Evolutionary conservation across 352 stramenopile species (phyloP).

Genomic region (Pythium catenulatum): DNA sequence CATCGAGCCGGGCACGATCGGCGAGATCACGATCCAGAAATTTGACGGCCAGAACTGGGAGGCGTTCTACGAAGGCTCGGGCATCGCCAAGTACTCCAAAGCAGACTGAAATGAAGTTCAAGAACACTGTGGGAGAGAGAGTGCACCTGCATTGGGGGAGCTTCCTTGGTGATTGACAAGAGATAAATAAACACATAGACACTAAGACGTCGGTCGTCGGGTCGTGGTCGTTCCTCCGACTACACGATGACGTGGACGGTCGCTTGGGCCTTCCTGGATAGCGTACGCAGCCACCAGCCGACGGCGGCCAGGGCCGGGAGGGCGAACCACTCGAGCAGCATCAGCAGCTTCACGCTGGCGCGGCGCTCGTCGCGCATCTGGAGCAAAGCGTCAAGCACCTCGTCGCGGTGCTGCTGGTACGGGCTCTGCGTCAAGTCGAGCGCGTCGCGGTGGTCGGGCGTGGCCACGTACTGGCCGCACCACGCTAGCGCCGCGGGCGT

Average conservation of each 20-base stretch:
- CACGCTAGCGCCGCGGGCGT: constrained; percentile 24
- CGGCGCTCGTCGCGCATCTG: neutral
- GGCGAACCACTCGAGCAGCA: constrained; percentile 60
- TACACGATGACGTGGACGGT: neutral
- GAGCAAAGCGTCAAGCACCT: constrained; percentile 43
- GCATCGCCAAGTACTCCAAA: constrained; percentile 70
- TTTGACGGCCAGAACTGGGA: constrained; percentile 92
- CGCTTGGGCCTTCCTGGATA: constrained; percentile 13
- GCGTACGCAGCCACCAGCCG: constrained; percentile 35
- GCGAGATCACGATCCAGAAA: constrained; percentile 72
- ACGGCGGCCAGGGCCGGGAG: constrained; percentile 27
- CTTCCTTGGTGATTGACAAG: no score
- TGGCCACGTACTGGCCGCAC: constrained; percentile 58
- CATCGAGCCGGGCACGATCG: constrained; percentile 74
- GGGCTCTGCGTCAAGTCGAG: constrained; percentile 21
- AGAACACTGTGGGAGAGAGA: neutral
- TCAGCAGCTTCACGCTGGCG: constrained; percentile 41
- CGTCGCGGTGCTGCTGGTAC: constrained; percentile 58
- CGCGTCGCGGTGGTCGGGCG: neutral
- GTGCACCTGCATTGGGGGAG: no score
- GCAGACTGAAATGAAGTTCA: constrained; percentile 5
- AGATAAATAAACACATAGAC: constrained; percentile 11
- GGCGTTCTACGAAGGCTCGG: constrained; percentile 59
- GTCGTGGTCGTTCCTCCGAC: no score
- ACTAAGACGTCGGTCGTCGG: no score